Conservation (phyloP, 805 yeast genomes). For the Yarrowia bubula region DNA sequence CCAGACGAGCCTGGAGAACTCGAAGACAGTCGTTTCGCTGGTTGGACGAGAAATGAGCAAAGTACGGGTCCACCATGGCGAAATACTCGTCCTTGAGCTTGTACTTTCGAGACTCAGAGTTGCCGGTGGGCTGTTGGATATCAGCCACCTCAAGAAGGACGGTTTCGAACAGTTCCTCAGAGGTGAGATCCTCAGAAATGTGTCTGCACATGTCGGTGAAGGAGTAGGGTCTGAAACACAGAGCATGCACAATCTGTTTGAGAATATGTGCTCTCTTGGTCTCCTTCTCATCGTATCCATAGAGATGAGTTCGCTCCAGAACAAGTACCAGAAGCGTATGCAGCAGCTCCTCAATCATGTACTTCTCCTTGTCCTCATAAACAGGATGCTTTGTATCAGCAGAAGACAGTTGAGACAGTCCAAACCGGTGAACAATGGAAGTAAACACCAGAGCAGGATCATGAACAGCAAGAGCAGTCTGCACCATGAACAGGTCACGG, state of each 20-base stretch:
- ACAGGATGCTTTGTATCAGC: slow-evolving; percentile 42
- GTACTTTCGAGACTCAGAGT: slow-evolving; percentile 62
- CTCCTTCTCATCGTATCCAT: slow-evolving; percentile 48
- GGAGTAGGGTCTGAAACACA: slow-evolving; percentile 72
- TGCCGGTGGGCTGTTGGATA: slow-evolving; percentile 58
- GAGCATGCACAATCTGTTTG: slow-evolving; percentile 74
- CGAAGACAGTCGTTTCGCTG: slow-evolving; percentile 80
- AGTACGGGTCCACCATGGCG: slow-evolving; percentile 72
- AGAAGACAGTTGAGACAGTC: slow-evolving; percentile 49
- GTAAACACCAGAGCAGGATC: slow-evolving; percentile 57
- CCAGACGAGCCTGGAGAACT: slow-evolving; percentile 52
- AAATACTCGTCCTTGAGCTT: slow-evolving; percentile 57
- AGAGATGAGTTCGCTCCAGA: slow-evolving; percentile 63
- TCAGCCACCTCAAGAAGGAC: slow-evolving; percentile 57
- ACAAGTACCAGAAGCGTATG: slow-evolving; percentile 64
- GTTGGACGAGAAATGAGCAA: slow-evolving; percentile 71
- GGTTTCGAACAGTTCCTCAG: slow-evolving; percentile 72
- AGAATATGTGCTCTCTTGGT: slow-evolving; percentile 52
- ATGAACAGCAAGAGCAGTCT: slow-evolving; percentile 54
- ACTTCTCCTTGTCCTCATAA: slow-evolving; percentile 46
- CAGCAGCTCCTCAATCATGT: slow-evolving; percentile 77
- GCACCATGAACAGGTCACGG: slow-evolving; percentile 74
- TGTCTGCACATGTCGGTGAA: slow-evolving; percentile 66
- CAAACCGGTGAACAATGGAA: slow-evolving; percentile 58
- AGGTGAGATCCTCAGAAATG: slow-evolving; percentile 72